These are phyloP conservation scores for Lepraria neglecta DNA, from an alignment of 495 filamentous ascomycete genomes.

Conservation along the genomic window DNA sequence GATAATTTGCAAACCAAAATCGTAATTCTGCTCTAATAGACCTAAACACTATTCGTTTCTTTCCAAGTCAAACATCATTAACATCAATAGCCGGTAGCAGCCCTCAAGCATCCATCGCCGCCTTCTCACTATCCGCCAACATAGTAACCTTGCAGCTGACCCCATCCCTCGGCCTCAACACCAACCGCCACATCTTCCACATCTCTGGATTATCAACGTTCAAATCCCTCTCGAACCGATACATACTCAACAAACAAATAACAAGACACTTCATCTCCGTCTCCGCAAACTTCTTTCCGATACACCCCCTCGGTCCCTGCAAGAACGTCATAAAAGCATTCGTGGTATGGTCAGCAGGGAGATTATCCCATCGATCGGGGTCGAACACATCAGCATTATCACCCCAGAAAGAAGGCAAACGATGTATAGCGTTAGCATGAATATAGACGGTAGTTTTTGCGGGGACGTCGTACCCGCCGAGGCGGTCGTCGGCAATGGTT, in stretches of 20 bases:
- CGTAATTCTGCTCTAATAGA: neutral
- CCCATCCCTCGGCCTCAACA: conserved; percentile 46
- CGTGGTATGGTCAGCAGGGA: conserved; percentile 24
- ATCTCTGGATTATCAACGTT: conserved; percentile 41
- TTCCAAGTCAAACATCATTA: neutral
- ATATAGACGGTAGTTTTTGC: conserved; percentile 26
- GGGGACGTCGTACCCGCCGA: conserved; percentile 28
- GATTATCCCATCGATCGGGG: conserved; percentile 29
- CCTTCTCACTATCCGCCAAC: conserved; percentile 24
- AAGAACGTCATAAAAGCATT: conserved; percentile 31
- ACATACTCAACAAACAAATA: conserved; percentile 29
- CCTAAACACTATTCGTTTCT: neutral
- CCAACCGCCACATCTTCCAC: conserved; percentile 50
- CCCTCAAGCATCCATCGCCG: conserved; percentile 4
- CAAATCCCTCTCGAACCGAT: conserved; percentile 32
- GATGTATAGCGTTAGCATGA: conserved; percentile 30
- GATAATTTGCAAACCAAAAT: neutral
- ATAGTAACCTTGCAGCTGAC: conserved; percentile 39
- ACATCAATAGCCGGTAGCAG: neutral
- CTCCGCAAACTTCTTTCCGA: conserved; percentile 31
- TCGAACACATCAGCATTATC: conserved; percentile 40
- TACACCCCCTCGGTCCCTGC: conserved; percentile 30
- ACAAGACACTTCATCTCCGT: conserved; percentile 32
- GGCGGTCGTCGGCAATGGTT: conserved; percentile 20
- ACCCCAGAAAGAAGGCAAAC: conserved; percentile 46